Evolutionary conservation across 345 rosid species (phyloP), one percentile per base, ranked within the genome.

Genomic region (Bretschneidera sinensis): DNA sequence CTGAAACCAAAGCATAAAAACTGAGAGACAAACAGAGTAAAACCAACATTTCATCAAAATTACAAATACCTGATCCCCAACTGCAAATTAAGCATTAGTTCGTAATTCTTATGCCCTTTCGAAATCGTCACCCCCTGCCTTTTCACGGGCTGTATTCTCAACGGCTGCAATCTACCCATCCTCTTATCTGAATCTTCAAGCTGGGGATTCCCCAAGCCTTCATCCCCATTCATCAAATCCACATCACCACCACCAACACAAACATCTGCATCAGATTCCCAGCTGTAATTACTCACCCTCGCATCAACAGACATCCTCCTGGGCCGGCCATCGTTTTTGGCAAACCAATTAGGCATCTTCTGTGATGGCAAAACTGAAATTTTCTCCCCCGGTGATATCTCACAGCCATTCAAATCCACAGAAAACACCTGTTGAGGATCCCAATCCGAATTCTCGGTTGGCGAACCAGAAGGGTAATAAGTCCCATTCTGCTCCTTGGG

Each of bases 81-180:
- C 80, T 95, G 99, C 73, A 95, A 81, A 73, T 95, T 91, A 56
- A 95, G 97, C 99, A 95, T 95, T 59, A 95, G 95, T 9, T 95
- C 97, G 61, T 88, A 95, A 61, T 95, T 95, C 75, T 87, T 88
- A 58, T 95, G 99, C 22, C 97, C 99, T 78, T 87, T 95, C 4
- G 88, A 75, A 57, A 95, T 91, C 1, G 92, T 91, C 61, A 67
- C 82, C 24, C 99, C 99, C 69, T 91, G 92, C 76, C 67, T 85
- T 84, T 79, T 91, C 24, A 74, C 68, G n/a, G 86, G 88, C 51
- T 75, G 85, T 65, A 78, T 57, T 58, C 64, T 82, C 74, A 88
- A 59, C 52, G 51, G 24, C 57, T 73, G 59, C 45, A 58, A 70
- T 23, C 74, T 68, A 31, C 22, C 55, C 68, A 63, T 57, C 65